Percentiles rank a stretch among this genome's conserved stretches.
These are phyloP conservation scores for Colletotrichum karsti DNA, from an alignment of 2,329 filamentous ascomycete species.

Conservation along the genomic window DNA sequence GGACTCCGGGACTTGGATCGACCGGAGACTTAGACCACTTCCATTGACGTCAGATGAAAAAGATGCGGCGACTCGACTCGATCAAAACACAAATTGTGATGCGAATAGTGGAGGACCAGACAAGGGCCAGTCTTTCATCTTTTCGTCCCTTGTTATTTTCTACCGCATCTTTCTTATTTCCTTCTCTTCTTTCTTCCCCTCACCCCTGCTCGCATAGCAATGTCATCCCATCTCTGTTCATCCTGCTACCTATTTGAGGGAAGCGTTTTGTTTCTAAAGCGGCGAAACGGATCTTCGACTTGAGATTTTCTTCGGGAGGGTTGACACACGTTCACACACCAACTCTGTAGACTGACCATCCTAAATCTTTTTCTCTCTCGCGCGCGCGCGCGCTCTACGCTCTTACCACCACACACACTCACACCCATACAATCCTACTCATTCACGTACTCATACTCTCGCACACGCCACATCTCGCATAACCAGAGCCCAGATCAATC, in stretches of 20 bases:
- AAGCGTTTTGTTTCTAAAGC: slow-evolving; percentile 13
- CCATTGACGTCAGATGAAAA: slow-evolving; percentile 25
- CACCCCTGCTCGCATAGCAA: slow-evolving; percentile 9
- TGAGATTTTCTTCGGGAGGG: background rate
- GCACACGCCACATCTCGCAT: slow-evolving; percentile 11
- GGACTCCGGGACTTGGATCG: slow-evolving; percentile 7
- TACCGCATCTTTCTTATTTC: background rate
- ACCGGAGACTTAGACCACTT: background rate
- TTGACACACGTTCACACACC: slow-evolving; percentile 10
- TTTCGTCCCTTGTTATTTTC: background rate
- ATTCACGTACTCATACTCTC: background rate
- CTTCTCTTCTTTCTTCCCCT: background rate
- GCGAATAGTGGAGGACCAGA: too few species aligned
- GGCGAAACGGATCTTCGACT: slow-evolving; percentile 21
- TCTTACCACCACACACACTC: background rate
- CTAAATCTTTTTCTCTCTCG: background rate
- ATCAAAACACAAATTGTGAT: slow-evolving; percentile 1
- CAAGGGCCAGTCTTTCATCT: too few species aligned
- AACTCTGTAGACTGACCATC: background rate
- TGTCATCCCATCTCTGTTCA: slow-evolving; percentile 16
- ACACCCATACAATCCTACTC: background rate
- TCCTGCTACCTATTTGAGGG: slow-evolving; percentile 18
- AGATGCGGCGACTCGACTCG: slow-evolving; percentile 15
- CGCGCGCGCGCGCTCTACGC: background rate
- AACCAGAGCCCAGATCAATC: background rate